phyloP scores from a whole-genome alignment of 176 grass and related monocot genomes.

The Eragrostis curvula region DNA sequence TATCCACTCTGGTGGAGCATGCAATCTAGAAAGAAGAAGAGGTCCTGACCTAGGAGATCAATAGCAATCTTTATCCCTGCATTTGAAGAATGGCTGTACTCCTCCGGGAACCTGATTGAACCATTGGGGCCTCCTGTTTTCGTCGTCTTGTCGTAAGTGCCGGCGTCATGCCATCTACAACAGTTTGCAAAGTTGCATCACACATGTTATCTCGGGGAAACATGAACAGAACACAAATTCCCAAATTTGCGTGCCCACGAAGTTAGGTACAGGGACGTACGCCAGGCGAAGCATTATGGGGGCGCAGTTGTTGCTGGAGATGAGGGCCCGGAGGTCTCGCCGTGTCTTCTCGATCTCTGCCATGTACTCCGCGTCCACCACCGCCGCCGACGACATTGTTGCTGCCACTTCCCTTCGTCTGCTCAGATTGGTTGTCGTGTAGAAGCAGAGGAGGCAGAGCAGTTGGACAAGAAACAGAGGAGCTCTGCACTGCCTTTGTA shows the following conservation, averaged over 20 bases:
- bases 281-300: conserved; percentile 75
- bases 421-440: not conserved
- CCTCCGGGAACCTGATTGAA: conserved; percentile 53
- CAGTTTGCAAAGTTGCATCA: not conserved
- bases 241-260: no score
- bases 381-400: conserved; percentile 17
- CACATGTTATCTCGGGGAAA: not conserved
- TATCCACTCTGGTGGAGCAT: not conserved
- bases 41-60: conserved; percentile 56
- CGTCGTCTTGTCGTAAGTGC: conserved; percentile 63
- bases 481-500: conserved; percentile 30
- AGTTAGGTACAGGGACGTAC: not conserved
- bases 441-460: not conserved
- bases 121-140: conserved; percentile 72
- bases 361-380: conserved; percentile 57
- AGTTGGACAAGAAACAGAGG: not conserved
- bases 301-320: conserved; percentile 56
- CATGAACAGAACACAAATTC: not conserved
- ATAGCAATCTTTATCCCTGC: conserved; percentile 71
- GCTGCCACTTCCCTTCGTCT: no score
- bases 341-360: conserved; percentile 53
- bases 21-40: not conserved
- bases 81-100: conserved; percentile 56
- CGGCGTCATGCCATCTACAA: conserved; percentile 76
- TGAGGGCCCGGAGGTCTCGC: conserved; percentile 67